These are phyloP conservation scores for Capsicum pubescens DNA, from an alignment of 257 asterid species.

Conservation along the genomic window DNA sequence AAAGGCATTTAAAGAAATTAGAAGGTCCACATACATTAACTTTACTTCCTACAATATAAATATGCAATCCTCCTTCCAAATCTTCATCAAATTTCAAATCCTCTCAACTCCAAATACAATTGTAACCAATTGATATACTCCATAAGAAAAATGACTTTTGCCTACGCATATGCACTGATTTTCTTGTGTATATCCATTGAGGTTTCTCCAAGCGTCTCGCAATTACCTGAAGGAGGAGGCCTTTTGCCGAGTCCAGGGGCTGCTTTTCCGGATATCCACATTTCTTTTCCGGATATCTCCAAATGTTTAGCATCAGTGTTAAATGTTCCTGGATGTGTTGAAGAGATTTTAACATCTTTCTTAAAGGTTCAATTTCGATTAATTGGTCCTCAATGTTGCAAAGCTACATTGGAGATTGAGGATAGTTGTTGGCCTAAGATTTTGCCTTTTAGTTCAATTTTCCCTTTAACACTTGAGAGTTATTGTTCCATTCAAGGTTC, in stretches of 20 bases:
- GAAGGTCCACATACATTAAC: not conserved
- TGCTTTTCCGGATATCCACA: too few relatives aligned
- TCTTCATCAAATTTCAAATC: not conserved
- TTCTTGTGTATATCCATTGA: not conserved
- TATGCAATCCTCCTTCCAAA: not conserved
- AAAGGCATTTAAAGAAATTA: too few relatives aligned
- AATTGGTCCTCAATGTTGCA: slow-evolving; percentile 42
- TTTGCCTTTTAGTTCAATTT: slow-evolving; percentile 34
- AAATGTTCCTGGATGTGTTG: slow-evolving; percentile 32
- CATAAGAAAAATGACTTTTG: not conserved
- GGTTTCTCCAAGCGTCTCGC: not conserved
- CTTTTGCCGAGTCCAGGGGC: not conserved
- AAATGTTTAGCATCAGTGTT: slow-evolving; percentile 35
- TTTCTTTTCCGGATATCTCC: not conserved
- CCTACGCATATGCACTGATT: not conserved
- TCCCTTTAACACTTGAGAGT: slow-evolving; percentile 23
- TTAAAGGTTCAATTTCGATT: slow-evolving; percentile 24
- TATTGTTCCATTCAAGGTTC: slow-evolving; percentile 25
- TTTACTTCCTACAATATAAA: slow-evolving; percentile 6
- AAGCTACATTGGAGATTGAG: slow-evolving; percentile 32
- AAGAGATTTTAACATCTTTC: slow-evolving; percentile 35
- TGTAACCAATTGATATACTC: not conserved
- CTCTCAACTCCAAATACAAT: not conserved
- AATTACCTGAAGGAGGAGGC: not conserved
- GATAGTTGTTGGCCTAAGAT: slow-evolving; percentile 40